phyloP scores from a whole-genome alignment of 495 filamentous ascomycete species.

The Podospora appendiculata region DNA sequence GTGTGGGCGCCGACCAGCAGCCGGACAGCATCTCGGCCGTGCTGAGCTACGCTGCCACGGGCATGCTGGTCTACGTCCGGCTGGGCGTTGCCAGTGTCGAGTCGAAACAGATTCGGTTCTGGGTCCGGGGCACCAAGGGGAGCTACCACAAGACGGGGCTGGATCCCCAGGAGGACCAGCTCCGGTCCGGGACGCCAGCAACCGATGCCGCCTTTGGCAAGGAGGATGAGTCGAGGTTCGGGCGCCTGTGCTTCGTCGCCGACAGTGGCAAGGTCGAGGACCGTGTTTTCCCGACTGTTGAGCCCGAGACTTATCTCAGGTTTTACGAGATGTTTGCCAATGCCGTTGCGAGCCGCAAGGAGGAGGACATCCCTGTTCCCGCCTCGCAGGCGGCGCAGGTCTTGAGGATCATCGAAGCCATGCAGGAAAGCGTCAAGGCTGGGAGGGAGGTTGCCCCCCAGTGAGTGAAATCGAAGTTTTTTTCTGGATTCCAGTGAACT shows the following conservation, averaged over 20 bases:
- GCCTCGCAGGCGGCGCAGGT: slow-evolving; percentile 63
- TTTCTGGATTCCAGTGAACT: no score
- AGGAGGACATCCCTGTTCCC: slow-evolving; percentile 60
- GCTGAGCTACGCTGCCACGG: slow-evolving; percentile 54
- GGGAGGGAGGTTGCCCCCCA: slow-evolving; percentile 49
- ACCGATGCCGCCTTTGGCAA: slow-evolving; percentile 58
- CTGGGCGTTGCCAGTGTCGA: slow-evolving; percentile 65
- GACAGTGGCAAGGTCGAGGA: slow-evolving; percentile 29
- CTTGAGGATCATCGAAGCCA: slow-evolving; percentile 66
- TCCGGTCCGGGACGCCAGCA: slow-evolving; percentile 60
- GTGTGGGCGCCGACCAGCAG: slow-evolving; percentile 41
- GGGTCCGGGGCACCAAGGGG: slow-evolving; percentile 72
- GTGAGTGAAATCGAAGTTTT: not conserved
- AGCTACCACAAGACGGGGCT: slow-evolving; percentile 75
- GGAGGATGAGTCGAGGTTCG: slow-evolving; percentile 43
- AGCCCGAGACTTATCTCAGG: slow-evolving; percentile 63
- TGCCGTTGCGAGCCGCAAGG: slow-evolving; percentile 52
- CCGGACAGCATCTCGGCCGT: slow-evolving; percentile 66
- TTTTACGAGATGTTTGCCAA: slow-evolving; percentile 66
- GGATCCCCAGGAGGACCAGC: slow-evolving; percentile 76
- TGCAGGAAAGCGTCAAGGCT: slow-evolving; percentile 55
- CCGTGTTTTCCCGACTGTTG: slow-evolving; percentile 49
- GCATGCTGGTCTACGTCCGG: slow-evolving; percentile 57
- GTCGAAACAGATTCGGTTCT: slow-evolving; percentile 65
- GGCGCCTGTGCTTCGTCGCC: slow-evolving; percentile 31